phyloP scores from a whole-genome alignment of 164 flowering plant genomes.

The Macadamia tetraphylla region DNA sequence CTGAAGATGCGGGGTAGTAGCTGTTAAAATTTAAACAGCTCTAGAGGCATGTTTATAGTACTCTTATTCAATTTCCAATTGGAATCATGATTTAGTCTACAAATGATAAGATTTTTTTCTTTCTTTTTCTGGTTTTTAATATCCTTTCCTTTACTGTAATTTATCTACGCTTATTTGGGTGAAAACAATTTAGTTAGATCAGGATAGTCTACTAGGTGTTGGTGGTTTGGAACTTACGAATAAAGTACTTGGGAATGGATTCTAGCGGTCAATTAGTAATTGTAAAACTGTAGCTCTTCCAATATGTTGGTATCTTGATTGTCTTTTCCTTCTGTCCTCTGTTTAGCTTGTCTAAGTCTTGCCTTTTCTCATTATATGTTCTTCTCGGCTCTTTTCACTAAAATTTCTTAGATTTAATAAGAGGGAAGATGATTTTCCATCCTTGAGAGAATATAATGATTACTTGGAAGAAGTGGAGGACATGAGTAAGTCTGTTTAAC shows the following conservation, averaged over 20 bases:
- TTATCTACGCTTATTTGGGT: not conserved
- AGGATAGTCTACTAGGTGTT: not conserved
- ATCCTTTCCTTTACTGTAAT: not conserved
- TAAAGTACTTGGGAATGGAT: not conserved
- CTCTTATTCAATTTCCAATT: not conserved
- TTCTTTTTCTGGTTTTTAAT: not conserved
- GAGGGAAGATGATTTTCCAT: conserved; percentile 87
- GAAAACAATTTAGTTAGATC: not conserved
- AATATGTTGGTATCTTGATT: not conserved
- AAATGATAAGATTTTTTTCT: not conserved
- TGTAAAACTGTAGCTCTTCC: too few species aligned
- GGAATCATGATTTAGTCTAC: not conserved
- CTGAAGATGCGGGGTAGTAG: too few species aligned
- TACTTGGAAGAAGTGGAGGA: conserved; percentile 97
- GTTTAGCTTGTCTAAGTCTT: not conserved
- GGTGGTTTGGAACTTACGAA: not conserved
- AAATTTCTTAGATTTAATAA: conserved; percentile 58
- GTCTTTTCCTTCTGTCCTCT: not conserved
- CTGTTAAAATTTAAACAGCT: too few species aligned
- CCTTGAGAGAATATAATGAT: conserved; percentile 83
- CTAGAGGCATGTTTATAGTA: too few species aligned
- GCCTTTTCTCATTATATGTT: not conserved
- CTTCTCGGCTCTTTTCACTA: not conserved
- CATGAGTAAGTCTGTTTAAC: conserved; percentile 64
- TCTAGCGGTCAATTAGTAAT: not conserved